Percentiles rank a stretch among this genome's conserved stretches.
These are phyloP conservation scores for Solanum okadae DNA, from an alignment of 257 asterid species.

Conservation along the genomic window DNA sequence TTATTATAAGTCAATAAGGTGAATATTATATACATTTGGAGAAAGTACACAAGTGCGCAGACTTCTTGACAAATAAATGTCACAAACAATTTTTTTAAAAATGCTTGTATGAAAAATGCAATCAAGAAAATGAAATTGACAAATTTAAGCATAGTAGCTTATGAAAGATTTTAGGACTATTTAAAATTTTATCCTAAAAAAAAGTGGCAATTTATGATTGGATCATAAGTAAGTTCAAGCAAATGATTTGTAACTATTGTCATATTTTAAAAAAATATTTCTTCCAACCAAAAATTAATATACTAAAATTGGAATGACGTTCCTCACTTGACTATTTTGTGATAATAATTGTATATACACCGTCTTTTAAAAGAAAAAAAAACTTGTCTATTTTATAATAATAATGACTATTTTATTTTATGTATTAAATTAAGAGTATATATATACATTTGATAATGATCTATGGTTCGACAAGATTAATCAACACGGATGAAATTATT, in stretches of 20 bases:
- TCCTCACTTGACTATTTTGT: background rate
- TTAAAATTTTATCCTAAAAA: too few relatives aligned
- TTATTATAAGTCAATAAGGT: too few relatives aligned
- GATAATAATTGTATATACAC: background rate
- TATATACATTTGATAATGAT: background rate
- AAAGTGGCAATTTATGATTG: too few relatives aligned
- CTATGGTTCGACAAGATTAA: background rate
- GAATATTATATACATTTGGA: background rate
- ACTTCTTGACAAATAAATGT: background rate
- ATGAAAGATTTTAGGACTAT: too few relatives aligned
- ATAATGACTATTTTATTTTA: background rate
- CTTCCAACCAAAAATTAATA: background rate
- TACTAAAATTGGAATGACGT: background rate
- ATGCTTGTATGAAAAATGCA: background rate
- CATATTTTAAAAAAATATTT: background rate
- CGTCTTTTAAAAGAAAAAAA: background rate
- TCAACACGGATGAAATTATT: background rate
- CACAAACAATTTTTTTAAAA: background rate
- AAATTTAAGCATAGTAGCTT: background rate
- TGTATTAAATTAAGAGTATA: background rate
- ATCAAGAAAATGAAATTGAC: background rate
- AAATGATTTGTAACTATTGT: background rate
- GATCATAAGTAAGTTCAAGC: background rate
- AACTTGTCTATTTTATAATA: background rate
- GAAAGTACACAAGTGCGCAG: background rate